Conservation (phyloP, 345 rosid species). For the Erodium maritimum region DNA sequence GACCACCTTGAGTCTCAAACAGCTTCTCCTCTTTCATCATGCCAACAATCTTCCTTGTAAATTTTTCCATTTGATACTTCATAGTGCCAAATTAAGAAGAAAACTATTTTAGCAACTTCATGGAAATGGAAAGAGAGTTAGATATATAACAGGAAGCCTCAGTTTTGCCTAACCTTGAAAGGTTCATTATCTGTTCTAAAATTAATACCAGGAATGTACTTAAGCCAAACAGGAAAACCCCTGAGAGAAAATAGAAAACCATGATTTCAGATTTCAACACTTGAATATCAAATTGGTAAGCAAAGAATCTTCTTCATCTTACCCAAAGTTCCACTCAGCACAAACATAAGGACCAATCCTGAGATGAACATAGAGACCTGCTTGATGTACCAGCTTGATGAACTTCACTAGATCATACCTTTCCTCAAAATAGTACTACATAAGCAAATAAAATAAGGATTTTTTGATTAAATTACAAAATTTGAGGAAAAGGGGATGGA, state of each 20-base stretch:
- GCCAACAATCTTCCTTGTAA: constrained; percentile 70
- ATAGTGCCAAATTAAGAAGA: constrained; percentile 8
- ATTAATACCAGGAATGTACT: constrained; percentile 84
- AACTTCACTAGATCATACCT: constrained; percentile 89
- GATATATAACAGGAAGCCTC: background rate
- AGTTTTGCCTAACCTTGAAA: constrained; percentile 54
- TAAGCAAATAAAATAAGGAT: constrained; percentile 5
- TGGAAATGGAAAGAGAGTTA: background rate
- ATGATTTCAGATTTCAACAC: constrained; percentile 8
- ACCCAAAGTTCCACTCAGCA: constrained; percentile 99
- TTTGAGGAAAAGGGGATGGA: background rate
- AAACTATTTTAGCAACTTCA: constrained; percentile 5
- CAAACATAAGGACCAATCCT: constrained; percentile 99
- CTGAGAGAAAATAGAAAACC: constrained; percentile 21
- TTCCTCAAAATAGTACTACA: constrained; percentile 74
- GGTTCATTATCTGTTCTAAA: constrained; percentile 95
- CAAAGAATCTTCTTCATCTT: constrained; percentile 4
- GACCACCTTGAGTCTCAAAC: constrained; percentile 90
- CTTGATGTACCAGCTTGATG: constrained; percentile 66
- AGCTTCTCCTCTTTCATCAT: constrained; percentile 90
- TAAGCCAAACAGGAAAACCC: constrained; percentile 99
- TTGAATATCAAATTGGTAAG: background rate
- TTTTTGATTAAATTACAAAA: background rate
- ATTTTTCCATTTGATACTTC: constrained; percentile 79
- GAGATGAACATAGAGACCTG: constrained; percentile 88